These are phyloP conservation scores for Aegilops tauschii DNA, from an alignment of 176 grass and related monocot species.

Conservation along the genomic window DNA sequence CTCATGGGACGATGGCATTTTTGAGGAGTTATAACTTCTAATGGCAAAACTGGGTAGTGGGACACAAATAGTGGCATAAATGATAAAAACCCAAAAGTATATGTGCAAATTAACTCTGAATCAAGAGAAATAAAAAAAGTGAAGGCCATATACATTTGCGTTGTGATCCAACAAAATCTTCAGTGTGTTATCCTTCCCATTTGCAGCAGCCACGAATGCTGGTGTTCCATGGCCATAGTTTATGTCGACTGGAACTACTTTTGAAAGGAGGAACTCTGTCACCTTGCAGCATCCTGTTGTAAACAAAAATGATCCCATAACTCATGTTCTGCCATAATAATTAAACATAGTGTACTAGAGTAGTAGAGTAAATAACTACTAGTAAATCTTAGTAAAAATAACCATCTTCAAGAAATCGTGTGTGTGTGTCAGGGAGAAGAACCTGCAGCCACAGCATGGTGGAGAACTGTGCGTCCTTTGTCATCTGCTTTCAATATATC, in stretches of 20 bases:
- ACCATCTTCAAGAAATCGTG: too few relatives aligned
- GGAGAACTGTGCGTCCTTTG: background rate
- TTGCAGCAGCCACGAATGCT: background rate
- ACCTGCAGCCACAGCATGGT: constrained; percentile 12
- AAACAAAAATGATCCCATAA: background rate
- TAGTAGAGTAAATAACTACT: too few relatives aligned
- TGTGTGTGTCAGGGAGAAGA: too few relatives aligned
- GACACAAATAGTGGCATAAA: too few relatives aligned
- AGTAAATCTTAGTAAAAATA: too few relatives aligned
- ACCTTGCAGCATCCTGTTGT: constrained; percentile 12
- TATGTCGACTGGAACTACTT: constrained; percentile 20
- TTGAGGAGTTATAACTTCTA: too few relatives aligned
- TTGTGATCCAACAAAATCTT: constrained; percentile 41
- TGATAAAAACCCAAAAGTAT: too few relatives aligned
- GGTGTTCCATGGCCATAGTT: constrained; percentile 22
- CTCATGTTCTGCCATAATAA: too few relatives aligned
- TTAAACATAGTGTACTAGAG: background rate
- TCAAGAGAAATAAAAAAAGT: constrained; percentile 8
- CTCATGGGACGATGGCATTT: too few relatives aligned
- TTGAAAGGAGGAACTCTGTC: constrained; percentile 24
- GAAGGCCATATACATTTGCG: constrained; percentile 12
- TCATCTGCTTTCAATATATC: constrained; percentile 20
- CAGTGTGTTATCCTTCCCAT: constrained; percentile 24
- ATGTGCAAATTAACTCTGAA: too few relatives aligned
- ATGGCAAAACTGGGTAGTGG: too few relatives aligned